phyloP scores from a whole-genome alignment of 495 filamentous ascomycete genomes.

The Aspergillus bridgeri region DNA sequence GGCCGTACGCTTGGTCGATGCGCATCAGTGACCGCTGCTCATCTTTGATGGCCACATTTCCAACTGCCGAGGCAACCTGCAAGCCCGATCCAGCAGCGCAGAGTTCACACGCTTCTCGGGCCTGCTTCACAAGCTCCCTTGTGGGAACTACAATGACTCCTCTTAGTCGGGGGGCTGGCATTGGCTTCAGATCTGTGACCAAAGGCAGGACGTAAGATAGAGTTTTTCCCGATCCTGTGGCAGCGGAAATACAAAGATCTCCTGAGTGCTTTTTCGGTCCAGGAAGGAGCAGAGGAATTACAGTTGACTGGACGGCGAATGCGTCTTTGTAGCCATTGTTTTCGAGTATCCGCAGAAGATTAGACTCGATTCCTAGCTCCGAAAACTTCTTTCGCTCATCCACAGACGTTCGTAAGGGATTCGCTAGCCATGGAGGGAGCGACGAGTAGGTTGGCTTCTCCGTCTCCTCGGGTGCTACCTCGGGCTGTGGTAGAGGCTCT shows the following conservation, averaged over 20 bases:
- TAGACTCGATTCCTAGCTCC: slow-evolving; percentile 53
- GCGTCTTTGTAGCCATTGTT: slow-evolving; percentile 67
- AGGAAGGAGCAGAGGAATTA: slow-evolving; percentile 73
- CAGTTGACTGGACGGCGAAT: slow-evolving; percentile 78
- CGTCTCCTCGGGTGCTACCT: slow-evolving; percentile 50
- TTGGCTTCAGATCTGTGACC: slow-evolving; percentile 63
- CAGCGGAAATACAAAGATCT: slow-evolving; percentile 82
- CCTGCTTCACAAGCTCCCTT: slow-evolving; percentile 83
- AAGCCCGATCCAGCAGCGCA: slow-evolving; percentile 62
- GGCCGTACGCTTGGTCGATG: slow-evolving; percentile 58
- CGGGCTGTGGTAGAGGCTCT: slow-evolving; percentile 74
- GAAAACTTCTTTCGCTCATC: slow-evolving; percentile 58
- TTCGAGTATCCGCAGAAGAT: slow-evolving; percentile 58
- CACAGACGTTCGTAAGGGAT: slow-evolving; percentile 61
- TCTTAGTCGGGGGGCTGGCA: slow-evolving; percentile 58
- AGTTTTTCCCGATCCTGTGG: slow-evolving; percentile 93
- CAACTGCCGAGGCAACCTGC: slow-evolving; percentile 76
- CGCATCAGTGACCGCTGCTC: slow-evolving; percentile 70
- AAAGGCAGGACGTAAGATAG: slow-evolving; percentile 87
- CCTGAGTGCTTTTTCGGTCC: slow-evolving; percentile 53
- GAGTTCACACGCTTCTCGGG: slow-evolving; percentile 64
- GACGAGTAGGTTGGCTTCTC: slow-evolving; percentile 47
- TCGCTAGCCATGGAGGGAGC: slow-evolving; percentile 65
- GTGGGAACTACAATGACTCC: slow-evolving; percentile 86
- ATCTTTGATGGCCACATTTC: slow-evolving; percentile 67